Base-by-base conservation (phyloP, 208 protist species). In the Leishmania lainsoni region DNA sequence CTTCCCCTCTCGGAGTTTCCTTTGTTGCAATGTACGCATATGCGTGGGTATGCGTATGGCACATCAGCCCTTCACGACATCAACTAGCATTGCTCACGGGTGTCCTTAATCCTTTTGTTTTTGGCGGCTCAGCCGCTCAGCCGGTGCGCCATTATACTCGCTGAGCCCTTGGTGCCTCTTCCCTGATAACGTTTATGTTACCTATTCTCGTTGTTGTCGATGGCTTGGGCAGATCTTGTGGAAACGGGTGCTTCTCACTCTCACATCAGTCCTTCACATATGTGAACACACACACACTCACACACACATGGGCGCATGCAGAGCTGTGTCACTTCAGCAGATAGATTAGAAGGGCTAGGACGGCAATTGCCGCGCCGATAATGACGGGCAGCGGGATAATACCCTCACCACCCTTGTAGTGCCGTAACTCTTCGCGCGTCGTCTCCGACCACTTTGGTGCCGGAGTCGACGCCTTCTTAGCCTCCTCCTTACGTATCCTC, bases 311-410 rank as follows among this genome's bases (percentile, higher is more conserved):
- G 61, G 29, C 29, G 26, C 32, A 39, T 39, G 10, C 26, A 42
- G 10, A 4, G n/a, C 26, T 61, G 49, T 49, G 6, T 79, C 75
- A 84, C 80, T 54, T 58, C 72, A 88, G 29, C 26, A 91, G 65
- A 74, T 84, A 92, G 2, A 93, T 29, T 9, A 84, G 61, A 9
- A 92, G 1, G 2, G 86, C 81, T 22, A 94, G 22, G 12, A 93
- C 2, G 17, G 78, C 68, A 5, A 89, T 14, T 58, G 89, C 54
- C 12, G 17, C 81, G 3, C 74, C 85, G 0, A 91, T 12, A 54
- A 96, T 86, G 32, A 91, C 83, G 49, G 80, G 83, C 68, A 92
- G 54, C 20, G 92, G 87, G 72, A 93, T 88, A 56, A 94, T 87
- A 22, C 79, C 81, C 29, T 83, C 89, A 32, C 90, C 89, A 8